Percentiles rank a stretch among this genome's conserved stretches.
Evolutionary conservation across 169 alveolate genomes (phyloP).

Genomic region (Eimeria tenella): DNA sequence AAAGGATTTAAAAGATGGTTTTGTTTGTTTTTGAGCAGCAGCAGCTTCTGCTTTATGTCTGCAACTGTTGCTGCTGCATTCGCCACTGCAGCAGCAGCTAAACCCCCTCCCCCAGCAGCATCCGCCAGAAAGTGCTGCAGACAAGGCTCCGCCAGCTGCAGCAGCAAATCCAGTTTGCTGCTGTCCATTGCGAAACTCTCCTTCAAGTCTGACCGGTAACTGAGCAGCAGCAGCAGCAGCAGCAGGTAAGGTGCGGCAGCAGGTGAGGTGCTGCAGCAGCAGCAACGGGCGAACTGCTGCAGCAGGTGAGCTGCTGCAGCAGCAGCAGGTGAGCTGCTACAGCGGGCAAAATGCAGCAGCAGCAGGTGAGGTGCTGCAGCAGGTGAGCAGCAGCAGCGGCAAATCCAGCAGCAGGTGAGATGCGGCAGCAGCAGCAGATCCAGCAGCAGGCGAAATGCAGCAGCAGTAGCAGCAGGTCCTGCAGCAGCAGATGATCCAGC

Average conservation of each 20-base stretch:
- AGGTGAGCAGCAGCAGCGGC: no score
- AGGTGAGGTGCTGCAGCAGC: no score
- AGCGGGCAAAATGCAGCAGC: no score
- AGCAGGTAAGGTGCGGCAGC: no score
- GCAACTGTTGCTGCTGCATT: constrained; percentile 88
- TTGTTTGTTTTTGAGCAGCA: constrained; percentile 80
- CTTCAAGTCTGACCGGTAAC: constrained; percentile 96
- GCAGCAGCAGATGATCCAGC: no score
- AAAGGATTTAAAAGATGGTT: constrained; percentile 89
- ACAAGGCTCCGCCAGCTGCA: neutral
- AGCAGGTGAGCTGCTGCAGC: no score
- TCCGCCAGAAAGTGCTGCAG: neutral
- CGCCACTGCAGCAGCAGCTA: constrained; percentile 84
- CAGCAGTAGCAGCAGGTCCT: no score
- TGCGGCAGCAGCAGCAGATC: constrained; percentile 10
- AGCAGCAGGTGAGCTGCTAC: no score
- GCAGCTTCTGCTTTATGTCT: constrained; percentile 84
- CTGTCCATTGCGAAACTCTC: constrained; percentile 94
- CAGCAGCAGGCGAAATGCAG: neutral
- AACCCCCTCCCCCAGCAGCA: neutral
- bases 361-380: no score
- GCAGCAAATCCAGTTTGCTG: constrained; percentile 87
- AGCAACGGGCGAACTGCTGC: no score
- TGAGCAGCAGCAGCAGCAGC: no score
- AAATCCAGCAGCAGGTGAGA: no score